Conservation (phyloP, 805 yeast species). For the Ogataea neopini region DNA sequence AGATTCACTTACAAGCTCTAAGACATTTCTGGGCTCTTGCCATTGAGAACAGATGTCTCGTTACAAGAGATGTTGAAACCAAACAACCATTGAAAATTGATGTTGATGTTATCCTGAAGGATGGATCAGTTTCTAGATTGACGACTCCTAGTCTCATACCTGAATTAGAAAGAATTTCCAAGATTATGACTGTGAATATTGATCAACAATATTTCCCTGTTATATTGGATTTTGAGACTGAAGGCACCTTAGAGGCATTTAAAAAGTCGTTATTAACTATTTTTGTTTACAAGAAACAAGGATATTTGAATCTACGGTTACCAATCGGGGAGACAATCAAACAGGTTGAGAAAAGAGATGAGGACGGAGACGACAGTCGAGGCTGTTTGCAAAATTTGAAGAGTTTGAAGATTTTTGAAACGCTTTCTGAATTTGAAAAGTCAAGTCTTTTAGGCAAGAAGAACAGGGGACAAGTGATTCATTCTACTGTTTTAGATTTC, state of each 20-base stretch:
- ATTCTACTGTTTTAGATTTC: conserved; percentile 52
- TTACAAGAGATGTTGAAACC: conserved; percentile 67
- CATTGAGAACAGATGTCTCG: conserved; percentile 78
- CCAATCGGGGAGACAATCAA: conserved; percentile 20
- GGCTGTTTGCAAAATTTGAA: conserved; percentile 18
- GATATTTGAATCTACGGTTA: conserved; percentile 35
- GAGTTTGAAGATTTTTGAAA: conserved; percentile 21
- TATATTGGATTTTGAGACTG: conserved; percentile 36
- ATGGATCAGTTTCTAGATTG: conserved; percentile 38
- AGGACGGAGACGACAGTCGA: background rate
- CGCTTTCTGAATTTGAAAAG: conserved; percentile 27
- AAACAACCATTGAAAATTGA: conserved; percentile 53
- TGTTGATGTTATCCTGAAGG: conserved; percentile 35
- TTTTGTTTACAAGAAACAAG: conserved; percentile 50
- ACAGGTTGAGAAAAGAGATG: conserved; percentile 10
- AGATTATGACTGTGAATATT: conserved; percentile 45
- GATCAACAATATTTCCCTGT: conserved; percentile 53
- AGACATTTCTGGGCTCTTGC: conserved; percentile 90
- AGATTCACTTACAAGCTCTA: conserved; percentile 77
- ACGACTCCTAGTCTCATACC: conserved; percentile 74
- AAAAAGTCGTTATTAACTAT: conserved; percentile 43
- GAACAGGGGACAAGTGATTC: conserved; percentile 24
- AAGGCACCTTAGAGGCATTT: conserved; percentile 44
- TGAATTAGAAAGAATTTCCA: conserved; percentile 47
- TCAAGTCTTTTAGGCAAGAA: conserved; percentile 14